Evolutionary conservation across 2,329 filamentous ascomycete genomes (phyloP).

Genomic region (Ophiostoma himal-ulmi): DNA sequence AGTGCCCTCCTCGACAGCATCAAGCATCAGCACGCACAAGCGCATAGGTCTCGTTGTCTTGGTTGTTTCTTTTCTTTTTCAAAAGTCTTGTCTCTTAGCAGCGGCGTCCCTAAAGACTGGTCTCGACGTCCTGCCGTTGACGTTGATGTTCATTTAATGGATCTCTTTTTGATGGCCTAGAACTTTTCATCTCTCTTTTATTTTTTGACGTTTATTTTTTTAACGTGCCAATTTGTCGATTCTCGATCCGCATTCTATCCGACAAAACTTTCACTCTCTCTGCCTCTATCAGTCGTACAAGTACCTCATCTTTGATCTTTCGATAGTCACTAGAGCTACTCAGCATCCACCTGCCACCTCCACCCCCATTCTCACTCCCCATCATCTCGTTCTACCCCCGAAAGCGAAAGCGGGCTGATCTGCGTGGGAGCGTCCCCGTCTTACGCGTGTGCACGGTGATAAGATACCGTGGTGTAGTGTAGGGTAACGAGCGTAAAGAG

Average conservation of each 20-base stretch:
- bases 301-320: background rate
- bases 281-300: background rate
- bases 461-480: background rate
- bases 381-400: background rate
- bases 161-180: background rate
- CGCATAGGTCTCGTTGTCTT: background rate
- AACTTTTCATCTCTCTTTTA: background rate
- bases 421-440: conserved; percentile 5
- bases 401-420: conserved; percentile 16
- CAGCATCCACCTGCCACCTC: background rate
- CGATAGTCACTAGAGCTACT: background rate
- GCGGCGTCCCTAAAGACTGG: background rate
- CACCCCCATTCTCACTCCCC: background rate
- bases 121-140: background rate
- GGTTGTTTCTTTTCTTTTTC: conserved; percentile 4
- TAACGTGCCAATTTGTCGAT: background rate
- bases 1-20: background rate
- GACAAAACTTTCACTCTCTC: background rate
- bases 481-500: background rate
- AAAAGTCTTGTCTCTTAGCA: background rate
- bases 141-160: background rate
- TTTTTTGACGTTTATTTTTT: background rate
- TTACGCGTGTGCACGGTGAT: background rate
- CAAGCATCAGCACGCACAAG: background rate
- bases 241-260: background rate